Conservation (phyloP, 441 rosid species). For the Croton setiger region DNA sequence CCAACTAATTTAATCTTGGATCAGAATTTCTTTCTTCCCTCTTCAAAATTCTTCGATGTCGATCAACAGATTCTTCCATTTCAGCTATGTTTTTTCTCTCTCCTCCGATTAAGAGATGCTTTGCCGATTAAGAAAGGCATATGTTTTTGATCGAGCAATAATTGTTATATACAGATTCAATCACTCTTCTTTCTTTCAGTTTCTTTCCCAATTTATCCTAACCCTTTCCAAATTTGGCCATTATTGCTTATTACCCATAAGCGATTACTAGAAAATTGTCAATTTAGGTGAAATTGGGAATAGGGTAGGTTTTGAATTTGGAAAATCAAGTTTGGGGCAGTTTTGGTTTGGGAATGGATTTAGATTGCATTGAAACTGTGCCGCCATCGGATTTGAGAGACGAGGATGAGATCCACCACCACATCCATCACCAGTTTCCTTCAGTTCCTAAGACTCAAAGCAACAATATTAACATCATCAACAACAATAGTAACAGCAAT, state of each 20-base stretch:
- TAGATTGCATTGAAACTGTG: constrained; percentile 72
- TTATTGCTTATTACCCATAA: background rate
- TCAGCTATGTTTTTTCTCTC: constrained; percentile 25
- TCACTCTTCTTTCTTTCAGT: background rate
- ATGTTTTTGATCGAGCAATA: constrained; percentile 10
- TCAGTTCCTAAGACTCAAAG: constrained; percentile 57
- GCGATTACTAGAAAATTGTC: background rate
- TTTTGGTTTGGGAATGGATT: constrained; percentile 49
- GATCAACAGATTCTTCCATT: constrained; percentile 33
- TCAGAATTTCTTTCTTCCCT: constrained; percentile 11
- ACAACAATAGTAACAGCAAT: constrained; percentile 30
- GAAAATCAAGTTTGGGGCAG: constrained; percentile 4
- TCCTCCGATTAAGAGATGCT: background rate
- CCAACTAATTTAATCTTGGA: constrained; percentile 25
- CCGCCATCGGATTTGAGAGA: constrained; percentile 65
- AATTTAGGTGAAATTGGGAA: constrained; percentile 5
- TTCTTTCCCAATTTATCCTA: background rate
- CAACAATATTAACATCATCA: constrained; percentile 28
- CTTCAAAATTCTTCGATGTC: constrained; percentile 38
- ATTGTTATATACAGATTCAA: constrained; percentile 6
- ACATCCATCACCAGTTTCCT: constrained; percentile 43
- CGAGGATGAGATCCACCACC: constrained; percentile 84
- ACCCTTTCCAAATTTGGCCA: background rate
- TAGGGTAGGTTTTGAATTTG: background rate
- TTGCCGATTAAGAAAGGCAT: constrained; percentile 38